A percentile compares a stretch with the other conserved stretches of the same genome.
Conservation (phyloP, 2,329 filamentous ascomycete species). For the Penicillium rolfsii region DNA sequence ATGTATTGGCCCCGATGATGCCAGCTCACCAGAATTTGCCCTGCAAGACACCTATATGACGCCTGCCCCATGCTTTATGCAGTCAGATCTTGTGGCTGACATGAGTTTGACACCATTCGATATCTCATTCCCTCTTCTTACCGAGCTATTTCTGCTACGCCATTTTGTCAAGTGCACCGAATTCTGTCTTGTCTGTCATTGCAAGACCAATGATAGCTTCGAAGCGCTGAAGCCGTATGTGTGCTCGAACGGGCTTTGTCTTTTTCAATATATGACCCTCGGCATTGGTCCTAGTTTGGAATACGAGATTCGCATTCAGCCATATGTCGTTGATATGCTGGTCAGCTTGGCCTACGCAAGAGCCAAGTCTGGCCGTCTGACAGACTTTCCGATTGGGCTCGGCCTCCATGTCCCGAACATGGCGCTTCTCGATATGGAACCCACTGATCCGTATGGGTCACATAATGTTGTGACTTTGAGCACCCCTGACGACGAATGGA, state of each 20-base stretch:
- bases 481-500: not conserved
- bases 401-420: constrained; percentile 55
- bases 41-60: constrained; percentile 30
- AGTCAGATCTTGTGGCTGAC: constrained; percentile 55
- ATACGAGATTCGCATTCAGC: constrained; percentile 77
- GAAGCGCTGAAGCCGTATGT: constrained; percentile 64
- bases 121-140: constrained; percentile 60
- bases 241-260: constrained; percentile 72
- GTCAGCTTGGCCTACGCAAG: constrained; percentile 77
- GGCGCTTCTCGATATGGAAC: too few relatives aligned
- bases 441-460: not conserved
- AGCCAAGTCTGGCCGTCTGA: constrained; percentile 47
- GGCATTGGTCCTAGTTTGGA: constrained; percentile 85
- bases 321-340: constrained; percentile 81
- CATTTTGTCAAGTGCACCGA: constrained; percentile 80
- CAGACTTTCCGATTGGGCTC: constrained; percentile 61
- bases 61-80: constrained; percentile 48
- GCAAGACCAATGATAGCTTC: constrained; percentile 65
- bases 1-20: constrained; percentile 15
- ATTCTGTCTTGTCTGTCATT: constrained; percentile 85
- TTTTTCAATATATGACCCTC: constrained; percentile 87
- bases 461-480: not conserved
- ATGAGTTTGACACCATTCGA: constrained; percentile 25
- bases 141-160: constrained; percentile 75
- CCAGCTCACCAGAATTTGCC: constrained; percentile 22